Evolutionary conservation across 1,139 yeast genomes (phyloP).

Genomic region (Debaryomyces sp.): DNA sequence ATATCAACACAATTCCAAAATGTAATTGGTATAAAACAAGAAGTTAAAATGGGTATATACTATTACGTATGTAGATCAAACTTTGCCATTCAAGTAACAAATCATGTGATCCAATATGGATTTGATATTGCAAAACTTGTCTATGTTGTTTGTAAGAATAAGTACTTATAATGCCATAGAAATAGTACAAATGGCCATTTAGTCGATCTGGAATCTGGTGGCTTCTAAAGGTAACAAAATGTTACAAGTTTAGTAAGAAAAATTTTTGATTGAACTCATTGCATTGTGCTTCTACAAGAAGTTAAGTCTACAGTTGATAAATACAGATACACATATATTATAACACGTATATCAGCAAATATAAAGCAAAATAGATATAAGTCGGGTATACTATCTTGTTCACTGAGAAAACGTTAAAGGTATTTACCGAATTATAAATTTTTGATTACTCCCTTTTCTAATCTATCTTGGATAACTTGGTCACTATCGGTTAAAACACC

Average conservation of each 20-base stretch:
- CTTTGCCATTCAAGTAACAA: neutral
- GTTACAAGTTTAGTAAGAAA: neutral
- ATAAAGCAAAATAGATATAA: neutral
- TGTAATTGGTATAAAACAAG: neutral
- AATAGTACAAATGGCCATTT: no score
- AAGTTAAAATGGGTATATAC: neutral
- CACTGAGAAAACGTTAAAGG: neutral
- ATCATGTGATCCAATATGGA: neutral
- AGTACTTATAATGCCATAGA: no score
- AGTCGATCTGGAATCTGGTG: neutral
- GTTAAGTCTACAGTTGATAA: neutral
- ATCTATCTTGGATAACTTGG: conserved; percentile 31
- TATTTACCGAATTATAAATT: conserved; percentile 4
- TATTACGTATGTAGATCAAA: neutral
- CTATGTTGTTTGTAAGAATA: neutral
- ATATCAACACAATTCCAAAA: neutral
- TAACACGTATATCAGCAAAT: neutral
- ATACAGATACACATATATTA: neutral
- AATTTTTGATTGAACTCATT: no score
- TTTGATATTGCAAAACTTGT: neutral
- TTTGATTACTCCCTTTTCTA: conserved; percentile 28
- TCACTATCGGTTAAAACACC: conserved; percentile 53
- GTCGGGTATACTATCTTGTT: no score
- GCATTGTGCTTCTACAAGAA: no score
- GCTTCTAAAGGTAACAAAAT: neutral